phyloP scores from a whole-genome alignment of 2,329 filamentous ascomycete genomes.

The Arthrobotrys conoides region DNA sequence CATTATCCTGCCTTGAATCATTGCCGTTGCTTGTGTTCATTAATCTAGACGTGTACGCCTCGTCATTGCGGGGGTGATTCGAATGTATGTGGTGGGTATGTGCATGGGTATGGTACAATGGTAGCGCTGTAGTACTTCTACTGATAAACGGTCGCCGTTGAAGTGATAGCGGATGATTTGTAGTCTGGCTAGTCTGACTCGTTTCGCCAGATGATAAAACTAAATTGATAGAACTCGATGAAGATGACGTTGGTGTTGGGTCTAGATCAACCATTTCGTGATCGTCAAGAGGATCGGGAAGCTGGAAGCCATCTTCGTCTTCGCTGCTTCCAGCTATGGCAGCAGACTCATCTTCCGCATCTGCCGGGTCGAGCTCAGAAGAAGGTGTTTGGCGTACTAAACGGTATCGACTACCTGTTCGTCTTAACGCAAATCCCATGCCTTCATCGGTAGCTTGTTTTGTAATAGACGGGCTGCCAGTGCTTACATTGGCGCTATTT shows the following conservation, averaged over 20 bases:
- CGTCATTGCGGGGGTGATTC: conserved; percentile 32
- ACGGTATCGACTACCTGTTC: conserved; percentile 46
- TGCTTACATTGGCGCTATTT: conserved; percentile 11
- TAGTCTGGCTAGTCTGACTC: conserved; percentile 1
- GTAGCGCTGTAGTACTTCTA: conserved; percentile 46
- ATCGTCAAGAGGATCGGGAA: conserved; percentile 47
- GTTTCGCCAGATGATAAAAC: not conserved
- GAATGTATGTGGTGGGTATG: not conserved
- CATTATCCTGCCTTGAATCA: conserved; percentile 25
- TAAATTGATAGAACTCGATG: conserved; percentile 10
- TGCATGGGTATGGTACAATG: conserved; percentile 28
- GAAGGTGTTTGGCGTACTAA: conserved; percentile 56
- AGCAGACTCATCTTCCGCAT: conserved; percentile 59
- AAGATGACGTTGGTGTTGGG: conserved; percentile 6
- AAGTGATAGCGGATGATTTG: conserved; percentile 35
- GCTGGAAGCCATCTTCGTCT: conserved; percentile 53
- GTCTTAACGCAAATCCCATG: conserved; percentile 21
- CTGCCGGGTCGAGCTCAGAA: conserved; percentile 59
- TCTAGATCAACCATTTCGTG: conserved; percentile 11
- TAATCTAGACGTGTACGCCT: conserved; percentile 34
- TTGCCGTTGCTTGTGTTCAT: conserved; percentile 8
- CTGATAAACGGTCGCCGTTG: conserved; percentile 41
- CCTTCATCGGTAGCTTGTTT: conserved; percentile 27
- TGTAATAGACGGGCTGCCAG: conserved; percentile 16
- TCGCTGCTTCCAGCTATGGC: conserved; percentile 57